Percentiles rank a stretch among this genome's conserved stretches.
Evolutionary conservation across 2,329 filamentous ascomycete genomes (phyloP).

Genomic region (Tolypocladium capitatum): DNA sequence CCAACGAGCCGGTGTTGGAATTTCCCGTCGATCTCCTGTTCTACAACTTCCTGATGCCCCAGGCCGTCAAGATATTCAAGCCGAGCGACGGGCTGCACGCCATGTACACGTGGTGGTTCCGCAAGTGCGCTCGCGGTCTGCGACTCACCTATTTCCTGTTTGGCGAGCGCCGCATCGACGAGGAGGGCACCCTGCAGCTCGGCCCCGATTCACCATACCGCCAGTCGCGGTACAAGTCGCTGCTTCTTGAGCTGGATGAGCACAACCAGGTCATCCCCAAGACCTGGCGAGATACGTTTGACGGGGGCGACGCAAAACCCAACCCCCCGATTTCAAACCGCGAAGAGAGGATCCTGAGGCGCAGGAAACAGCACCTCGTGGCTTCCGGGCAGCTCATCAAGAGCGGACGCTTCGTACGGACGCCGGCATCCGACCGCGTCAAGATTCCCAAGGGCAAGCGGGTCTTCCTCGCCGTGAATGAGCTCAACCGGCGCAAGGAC

Average conservation of each 20-base stretch:
- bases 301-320: constrained; percentile 32
- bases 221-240: constrained; percentile 23
- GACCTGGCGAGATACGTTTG: constrained; percentile 45
- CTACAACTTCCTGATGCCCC: constrained; percentile 91
- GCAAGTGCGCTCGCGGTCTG: constrained; percentile 64
- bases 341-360: constrained; percentile 22
- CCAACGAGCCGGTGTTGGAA: constrained; percentile 81
- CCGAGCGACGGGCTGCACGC: constrained; percentile 72
- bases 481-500: constrained; percentile 48
- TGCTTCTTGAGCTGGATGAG: constrained; percentile 33
- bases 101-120: constrained; percentile 96
- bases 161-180: constrained; percentile 64
- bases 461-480: constrained; percentile 66
- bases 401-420: constrained; percentile 74
- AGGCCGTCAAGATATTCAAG: constrained; percentile 72
- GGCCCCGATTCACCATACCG: constrained; percentile 16
- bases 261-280: constrained; percentile 32
- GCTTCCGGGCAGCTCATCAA: constrained; percentile 40
- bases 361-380: constrained; percentile 33
- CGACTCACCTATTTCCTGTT: constrained; percentile 90
- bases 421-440: constrained; percentile 90
- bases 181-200: constrained; percentile 58
- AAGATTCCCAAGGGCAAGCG: constrained; percentile 74
- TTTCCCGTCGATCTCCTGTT: constrained; percentile 90
- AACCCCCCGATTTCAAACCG: constrained; percentile 18